Base-by-base conservation (phyloP, 768 basidiomycete species). In the Boletus subparvulus region DNA sequence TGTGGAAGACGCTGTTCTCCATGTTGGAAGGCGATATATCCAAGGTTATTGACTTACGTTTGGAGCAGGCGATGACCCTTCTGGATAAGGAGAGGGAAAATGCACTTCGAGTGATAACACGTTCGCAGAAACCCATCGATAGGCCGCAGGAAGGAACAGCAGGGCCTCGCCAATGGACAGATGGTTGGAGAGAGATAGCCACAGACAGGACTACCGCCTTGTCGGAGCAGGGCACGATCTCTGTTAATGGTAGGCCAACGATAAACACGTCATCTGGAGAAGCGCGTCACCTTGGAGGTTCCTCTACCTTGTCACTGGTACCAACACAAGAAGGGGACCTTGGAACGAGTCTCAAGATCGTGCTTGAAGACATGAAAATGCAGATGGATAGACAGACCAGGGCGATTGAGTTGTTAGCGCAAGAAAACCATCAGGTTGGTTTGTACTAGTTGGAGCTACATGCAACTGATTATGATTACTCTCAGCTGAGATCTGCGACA, bases 1-100 rank as follows among this genome's bases (percentile, higher is more conserved):
- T 81, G 41, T 84, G 83, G 83, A 73, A 72, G 55, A 69, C 77
- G 36, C 68, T 77, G n/a, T 78, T 83, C 48, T 70, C 77, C 37
- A 51, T 70, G 21, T 70, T 82, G 51, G 67, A 74, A 19, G 64
- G 64, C 17, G 78, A 81, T 35, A 75, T 81, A 43, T 74, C 68
- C 61, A 69, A 68, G 58, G 67, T 62, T 37, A 69, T 83, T 53
- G 67, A 74, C 42, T 61, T 59, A 19, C 65, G 56, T 33, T 52
- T 75, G 61, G 63, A 65, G 52, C 61, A 63, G 11, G 76, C 76
- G 4, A 60, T 81, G 52, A 51, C 67, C 53, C 60, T 62, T 54
- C 54, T 79, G 53, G 64, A 66, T 36, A 68, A 60, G 55, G 73
- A 76, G 61, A 69, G 47, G 41, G 71, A 72, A 13, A 58, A 12